Evolutionary conservation across 2,329 filamentous ascomycete genomes (phyloP), one percentile per base, ranked within the genome.

Genomic region (Cytospora piceicola): DNA sequence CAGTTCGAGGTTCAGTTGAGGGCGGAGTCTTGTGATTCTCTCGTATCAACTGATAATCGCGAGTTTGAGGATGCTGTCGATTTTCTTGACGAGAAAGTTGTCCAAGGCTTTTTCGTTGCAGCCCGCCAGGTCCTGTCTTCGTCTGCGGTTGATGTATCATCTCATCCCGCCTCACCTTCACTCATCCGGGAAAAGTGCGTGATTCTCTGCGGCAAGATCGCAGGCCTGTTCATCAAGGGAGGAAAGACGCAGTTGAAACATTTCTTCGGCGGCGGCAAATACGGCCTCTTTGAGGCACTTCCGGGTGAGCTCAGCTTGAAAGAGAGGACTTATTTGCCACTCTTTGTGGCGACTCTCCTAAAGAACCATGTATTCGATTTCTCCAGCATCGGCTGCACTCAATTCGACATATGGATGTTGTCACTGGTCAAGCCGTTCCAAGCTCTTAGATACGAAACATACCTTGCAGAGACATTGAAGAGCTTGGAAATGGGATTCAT

Each of bases 321-420:
- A 4, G 79, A 81, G 58, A 78, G 83, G n/a, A 78, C 71, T 64
- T 81, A 80, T 61, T 69, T 85, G 20, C 75, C 81, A 0, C 76
- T 88, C 9, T 88, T 88, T 69, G 72, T 87, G 29, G 75, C 80
- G 2, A 79, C 77, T 0, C 73, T 89, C 11, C 73, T 87, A 24
- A 80, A 81, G 63, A 75, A 80, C 57, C 77, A 77, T 9, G 72
- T 83, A 24, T 76, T 81, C 42, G 80, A 84, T 60, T 82, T 85
- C 66, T 76, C 78, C 72, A 78, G 83, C 49, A 71, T 82, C 3
- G 79, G 77, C 1, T 76, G 79, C n/a, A 80, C 78, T 11, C 71
- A 83, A 12, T 74, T 82, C 5, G 81, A 83, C 51, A 73, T 87
- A n/a, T 88, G 86, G 82, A 70, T 84, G 52, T 71, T 82, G 24